Evolutionary conservation across 1,139 yeast genomes (phyloP), one percentile per base, ranked within the genome.

Genomic region (Blastobotrys niveus): DNA sequence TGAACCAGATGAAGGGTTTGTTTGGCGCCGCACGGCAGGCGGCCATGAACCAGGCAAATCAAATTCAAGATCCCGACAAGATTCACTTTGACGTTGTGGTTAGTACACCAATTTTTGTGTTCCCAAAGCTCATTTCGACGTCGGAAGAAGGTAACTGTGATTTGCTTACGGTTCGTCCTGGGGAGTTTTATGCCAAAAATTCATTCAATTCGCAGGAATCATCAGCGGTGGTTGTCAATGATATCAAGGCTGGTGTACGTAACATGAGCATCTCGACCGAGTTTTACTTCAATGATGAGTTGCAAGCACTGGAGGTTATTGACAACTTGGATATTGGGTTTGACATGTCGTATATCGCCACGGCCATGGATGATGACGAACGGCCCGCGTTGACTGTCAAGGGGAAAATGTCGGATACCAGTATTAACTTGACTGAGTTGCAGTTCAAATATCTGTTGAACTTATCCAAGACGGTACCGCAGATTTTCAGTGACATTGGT

Each of bases 21-120:
- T 91, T 83, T 61, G 98, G 91, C 57, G 70, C 77, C 15, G 95
- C 97, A 0, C 74, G 98, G 50, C 87, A 83, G 55, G 86, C 89
- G 10, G 96, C 97, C 0, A 70, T 79, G 59, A 71, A 77, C 46
- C 80, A 76, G 51, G 88, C 89, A 2, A 73, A 67, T 46, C 84
- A 75, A 55, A 76, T 82, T 42, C 81, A 82, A 46, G 73, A 71
- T 51, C 79, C 84, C 0, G 74, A 68, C 40, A 75, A 73, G 52
- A 79, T 87, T 63, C 80, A 80, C 52, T 76, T 91, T 58, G 84
- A 88, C 56, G 65, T 93, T 26, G 64, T 78, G 18, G 70, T 91
- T 12, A 74, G 77, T 43, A 88, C 97, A 0, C 99, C 98, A 0
- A 82, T 82, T 10, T 69, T 91, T 38, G 78, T 83, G 1, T 86